Evolutionary conservation across 2,329 filamentous ascomycete species (phyloP).

Genomic region (Chaetomium globosum): DNA sequence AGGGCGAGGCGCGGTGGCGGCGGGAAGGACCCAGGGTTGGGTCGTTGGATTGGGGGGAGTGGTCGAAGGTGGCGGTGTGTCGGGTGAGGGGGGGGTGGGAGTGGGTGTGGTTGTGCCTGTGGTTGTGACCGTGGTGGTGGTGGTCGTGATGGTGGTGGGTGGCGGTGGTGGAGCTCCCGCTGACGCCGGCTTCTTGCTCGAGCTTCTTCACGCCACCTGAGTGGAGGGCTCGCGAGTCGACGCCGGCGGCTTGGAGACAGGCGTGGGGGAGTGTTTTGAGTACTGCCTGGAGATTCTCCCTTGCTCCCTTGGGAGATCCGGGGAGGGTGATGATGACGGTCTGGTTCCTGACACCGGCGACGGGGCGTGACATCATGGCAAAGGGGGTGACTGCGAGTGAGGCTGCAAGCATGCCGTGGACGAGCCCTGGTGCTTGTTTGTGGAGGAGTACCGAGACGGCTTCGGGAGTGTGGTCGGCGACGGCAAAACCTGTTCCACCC

Average conservation of each 20-base stretch:
- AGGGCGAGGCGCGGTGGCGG: constrained; percentile 82
- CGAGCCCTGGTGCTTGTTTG: constrained; percentile 82
- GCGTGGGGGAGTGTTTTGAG: constrained; percentile 92
- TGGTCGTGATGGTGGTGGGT: constrained; percentile 50
- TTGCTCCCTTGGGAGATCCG: constrained; percentile 92
- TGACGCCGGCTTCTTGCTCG: constrained; percentile 77
- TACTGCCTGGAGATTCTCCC: constrained; percentile 86
- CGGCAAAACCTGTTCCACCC: constrained; percentile 90
- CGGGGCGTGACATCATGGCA: constrained; percentile 93
- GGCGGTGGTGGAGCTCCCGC: constrained; percentile 32
- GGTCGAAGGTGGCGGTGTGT: constrained; percentile 63
- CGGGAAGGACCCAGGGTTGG: constrained; percentile 64
- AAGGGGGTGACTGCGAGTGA: constrained; percentile 89
- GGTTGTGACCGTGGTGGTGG: constrained; percentile 53
- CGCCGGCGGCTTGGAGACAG: constrained; percentile 84
- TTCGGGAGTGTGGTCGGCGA: constrained; percentile 86
- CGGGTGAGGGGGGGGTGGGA: constrained; percentile 70
- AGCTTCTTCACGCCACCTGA: constrained; percentile 79
- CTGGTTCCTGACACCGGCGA: constrained; percentile 81
- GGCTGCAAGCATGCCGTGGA: constrained; percentile 91
- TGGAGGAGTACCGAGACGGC: constrained; percentile 79
- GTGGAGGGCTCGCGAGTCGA: constrained; percentile 78
- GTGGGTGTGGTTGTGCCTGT: constrained; percentile 61
- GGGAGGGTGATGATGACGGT: constrained; percentile 86
- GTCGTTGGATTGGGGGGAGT: constrained; percentile 62